Evolutionary conservation across 257 asterid genomes (phyloP).

Genomic region (Solanum verrucosum): DNA sequence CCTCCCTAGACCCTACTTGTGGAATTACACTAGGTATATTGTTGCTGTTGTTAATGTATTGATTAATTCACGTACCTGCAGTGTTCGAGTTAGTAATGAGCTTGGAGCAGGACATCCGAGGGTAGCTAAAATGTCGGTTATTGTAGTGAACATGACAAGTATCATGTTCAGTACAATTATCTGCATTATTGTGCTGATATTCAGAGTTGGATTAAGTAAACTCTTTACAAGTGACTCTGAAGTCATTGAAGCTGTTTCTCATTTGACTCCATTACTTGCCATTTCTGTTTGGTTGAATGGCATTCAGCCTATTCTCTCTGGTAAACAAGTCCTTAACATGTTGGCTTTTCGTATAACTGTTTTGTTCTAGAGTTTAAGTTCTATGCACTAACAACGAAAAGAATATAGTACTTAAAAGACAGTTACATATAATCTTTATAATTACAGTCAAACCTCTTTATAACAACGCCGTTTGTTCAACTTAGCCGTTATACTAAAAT

Average conservation of each 20-base stretch:
- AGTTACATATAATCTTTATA: not conserved
- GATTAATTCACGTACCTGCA: not conserved
- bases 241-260: conserved; percentile 11
- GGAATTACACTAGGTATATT: not conserved
- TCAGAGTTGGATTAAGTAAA: conserved; percentile 14
- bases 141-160: conserved; percentile 14
- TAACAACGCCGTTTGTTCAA: not conserved
- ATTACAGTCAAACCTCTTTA: not conserved
- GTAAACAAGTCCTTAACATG: not conserved
- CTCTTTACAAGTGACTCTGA: conserved; percentile 17
- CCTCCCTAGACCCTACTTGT: not conserved
- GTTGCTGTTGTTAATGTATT: not conserved
- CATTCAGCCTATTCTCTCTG: conserved; percentile 21
- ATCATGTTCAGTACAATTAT: conserved; percentile 9
- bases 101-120: conserved; percentile 27
- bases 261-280: conserved; percentile 20
- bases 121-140: conserved; percentile 19
- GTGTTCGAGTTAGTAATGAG: conserved; percentile 22
- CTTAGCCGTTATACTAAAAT: not conserved
- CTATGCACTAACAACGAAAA: not conserved
- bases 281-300: conserved; percentile 23
- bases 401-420: not conserved
- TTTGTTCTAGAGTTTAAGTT: not conserved
- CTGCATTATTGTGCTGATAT: conserved; percentile 13
- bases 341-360: not conserved